Evolutionary conservation across 768 basidiomycete genomes (phyloP).

Genomic region (Kwoniella shandongensis): DNA sequence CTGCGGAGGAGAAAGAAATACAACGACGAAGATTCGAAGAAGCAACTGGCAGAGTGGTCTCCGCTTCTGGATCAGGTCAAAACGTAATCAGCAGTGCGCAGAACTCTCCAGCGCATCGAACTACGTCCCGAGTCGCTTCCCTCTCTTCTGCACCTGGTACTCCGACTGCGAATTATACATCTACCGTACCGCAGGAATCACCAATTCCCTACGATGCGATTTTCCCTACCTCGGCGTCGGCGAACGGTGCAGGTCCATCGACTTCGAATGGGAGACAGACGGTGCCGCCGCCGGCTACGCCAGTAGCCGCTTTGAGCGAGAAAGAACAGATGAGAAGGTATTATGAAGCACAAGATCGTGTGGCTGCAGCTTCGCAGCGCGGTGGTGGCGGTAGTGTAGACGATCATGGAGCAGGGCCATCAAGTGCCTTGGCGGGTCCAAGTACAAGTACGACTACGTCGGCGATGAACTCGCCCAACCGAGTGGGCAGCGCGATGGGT

Average conservation of each 20-base stretch:
- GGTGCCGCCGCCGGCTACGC: not conserved
- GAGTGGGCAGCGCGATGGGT: not conserved
- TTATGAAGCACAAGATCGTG: constrained; percentile 32
- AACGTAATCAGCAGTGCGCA: not conserved
- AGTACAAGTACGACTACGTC: not conserved
- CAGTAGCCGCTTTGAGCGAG: constrained; percentile 21
- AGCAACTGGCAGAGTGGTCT: constrained; percentile 16
- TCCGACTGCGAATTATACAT: too few relatives aligned
- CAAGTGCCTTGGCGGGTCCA: not conserved
- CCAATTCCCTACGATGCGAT: constrained; percentile 18
- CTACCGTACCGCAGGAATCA: not conserved
- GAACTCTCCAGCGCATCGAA: not conserved
- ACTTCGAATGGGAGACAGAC: not conserved
- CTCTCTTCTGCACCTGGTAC: not conserved
- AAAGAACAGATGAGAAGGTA: constrained; percentile 36
- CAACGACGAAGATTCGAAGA: constrained; percentile 45
- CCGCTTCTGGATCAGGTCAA: not conserved
- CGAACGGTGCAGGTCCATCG: constrained; percentile 5
- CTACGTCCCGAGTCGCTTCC: not conserved
- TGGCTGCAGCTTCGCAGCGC: constrained; percentile 1
- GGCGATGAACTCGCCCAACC: too few relatives aligned
- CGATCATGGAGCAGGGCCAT: not conserved
- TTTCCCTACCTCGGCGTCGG: not conserved
- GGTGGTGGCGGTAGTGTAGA: constrained; percentile 13
- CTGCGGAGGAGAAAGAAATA: constrained; percentile 43